phyloP scores from a whole-genome alignment of 176 grass and related monocot species.

The Miscanthus lutarioriparius region DNA sequence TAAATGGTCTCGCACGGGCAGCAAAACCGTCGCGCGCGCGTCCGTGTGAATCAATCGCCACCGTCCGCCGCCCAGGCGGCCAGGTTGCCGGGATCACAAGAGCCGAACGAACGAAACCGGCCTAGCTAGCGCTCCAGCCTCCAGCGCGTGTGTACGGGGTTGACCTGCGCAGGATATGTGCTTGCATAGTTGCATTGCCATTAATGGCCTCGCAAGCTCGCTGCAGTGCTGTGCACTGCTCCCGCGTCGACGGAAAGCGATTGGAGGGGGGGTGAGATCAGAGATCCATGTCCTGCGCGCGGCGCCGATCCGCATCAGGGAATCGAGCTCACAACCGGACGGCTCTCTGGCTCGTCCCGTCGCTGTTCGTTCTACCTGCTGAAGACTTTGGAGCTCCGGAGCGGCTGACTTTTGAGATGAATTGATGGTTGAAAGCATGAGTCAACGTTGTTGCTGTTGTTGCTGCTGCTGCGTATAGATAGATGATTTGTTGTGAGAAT shows the following conservation, averaged over 20 bases:
- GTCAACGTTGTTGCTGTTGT: neutral
- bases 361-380: slow-evolving; percentile 16
- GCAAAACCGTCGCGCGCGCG: neutral
- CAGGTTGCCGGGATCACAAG: neutral
- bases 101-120: no score
- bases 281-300: neutral
- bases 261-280: no score
- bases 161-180: no score
- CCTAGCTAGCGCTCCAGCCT: no score
- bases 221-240: no score
- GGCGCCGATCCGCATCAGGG: neutral
- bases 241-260: slow-evolving; percentile 31
- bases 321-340: neutral
- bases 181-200: no score
- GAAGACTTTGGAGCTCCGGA: slow-evolving; percentile 2
- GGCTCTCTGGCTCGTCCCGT: neutral
- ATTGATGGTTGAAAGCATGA: neutral
- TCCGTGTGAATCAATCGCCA: neutral
- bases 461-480: neutral
- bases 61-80: neutral
- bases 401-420: slow-evolving; percentile 26
- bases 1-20: slow-evolving; percentile 25
- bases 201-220: no score
- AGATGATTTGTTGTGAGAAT: no score
- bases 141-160: no score